phyloP scores from a whole-genome alignment of 1,284 basidiomycete genomes.

The Tranzscheliella williamsii region DNA sequence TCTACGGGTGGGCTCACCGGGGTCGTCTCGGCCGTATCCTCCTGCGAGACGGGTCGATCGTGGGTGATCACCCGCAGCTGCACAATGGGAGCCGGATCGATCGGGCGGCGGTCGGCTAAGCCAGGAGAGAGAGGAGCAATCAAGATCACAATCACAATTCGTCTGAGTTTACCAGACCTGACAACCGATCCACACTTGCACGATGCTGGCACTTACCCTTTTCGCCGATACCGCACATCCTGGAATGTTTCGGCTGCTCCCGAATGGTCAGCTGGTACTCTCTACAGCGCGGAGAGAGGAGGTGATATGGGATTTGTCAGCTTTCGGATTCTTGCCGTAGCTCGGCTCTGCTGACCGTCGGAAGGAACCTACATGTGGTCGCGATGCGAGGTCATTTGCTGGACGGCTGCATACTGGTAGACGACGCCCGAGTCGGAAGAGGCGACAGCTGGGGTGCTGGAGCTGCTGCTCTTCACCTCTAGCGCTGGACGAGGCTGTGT shows the following conservation, averaged over 20 bases:
- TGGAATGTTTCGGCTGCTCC: constrained; percentile 56
- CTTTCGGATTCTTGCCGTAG: too few relatives aligned
- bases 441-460: constrained; percentile 7
- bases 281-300: constrained; percentile 1
- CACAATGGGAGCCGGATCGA: constrained; percentile 95
- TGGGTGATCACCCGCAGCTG: constrained; percentile 79
- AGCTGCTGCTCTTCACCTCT: constrained; percentile 25
- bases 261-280: constrained; percentile 53
- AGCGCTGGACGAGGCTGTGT: constrained; percentile 5
- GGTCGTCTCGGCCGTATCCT: constrained; percentile 5
- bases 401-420: constrained; percentile 48
- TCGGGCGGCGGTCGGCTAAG: constrained; percentile 83
- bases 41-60: constrained; percentile 35
- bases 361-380: constrained; percentile 43
- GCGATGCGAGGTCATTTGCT: constrained; percentile 39
- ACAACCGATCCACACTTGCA: too few relatives aligned
- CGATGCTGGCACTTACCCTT: constrained; percentile 70
- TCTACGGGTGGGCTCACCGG: constrained; percentile 28
- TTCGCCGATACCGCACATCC: constrained; percentile 64
- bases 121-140: background rate
- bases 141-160: background rate
- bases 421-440: constrained; percentile 31
- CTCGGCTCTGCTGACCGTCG: background rate
- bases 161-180: too few relatives aligned
- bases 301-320: too few relatives aligned